These are phyloP conservation scores for Calonectria honghensis DNA, from an alignment of 2,329 filamentous ascomycete genomes.

Conservation along the genomic window DNA sequence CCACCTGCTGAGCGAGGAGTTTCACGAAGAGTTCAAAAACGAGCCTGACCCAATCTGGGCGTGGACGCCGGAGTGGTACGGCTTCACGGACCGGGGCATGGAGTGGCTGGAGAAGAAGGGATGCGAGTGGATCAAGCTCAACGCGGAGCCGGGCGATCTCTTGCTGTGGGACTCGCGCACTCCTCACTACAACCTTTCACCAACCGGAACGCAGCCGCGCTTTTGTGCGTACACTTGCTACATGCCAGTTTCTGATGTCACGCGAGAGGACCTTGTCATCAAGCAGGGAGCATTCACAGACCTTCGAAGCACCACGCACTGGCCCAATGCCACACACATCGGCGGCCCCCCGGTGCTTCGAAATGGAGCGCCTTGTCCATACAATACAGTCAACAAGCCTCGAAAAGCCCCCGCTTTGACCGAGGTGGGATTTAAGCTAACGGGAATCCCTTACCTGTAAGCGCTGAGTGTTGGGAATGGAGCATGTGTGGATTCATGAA, in stretches of 20 bases:
- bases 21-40: slow-evolving; percentile 56
- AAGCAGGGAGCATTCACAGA: slow-evolving; percentile 64
- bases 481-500: too few relatives aligned
- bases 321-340: slow-evolving; percentile 56
- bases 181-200: slow-evolving; percentile 63
- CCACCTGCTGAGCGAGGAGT: slow-evolving; percentile 51
- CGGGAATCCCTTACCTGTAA: slow-evolving; percentile 29
- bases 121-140: slow-evolving; percentile 58
- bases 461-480: too few relatives aligned
- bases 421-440: slow-evolving; percentile 8
- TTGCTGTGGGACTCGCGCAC: slow-evolving; percentile 62
- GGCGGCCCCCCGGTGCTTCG: slow-evolving; percentile 16
- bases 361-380: slow-evolving; percentile 27
- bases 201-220: slow-evolving; percentile 59
- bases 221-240: slow-evolving; percentile 56
- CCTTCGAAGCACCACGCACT: slow-evolving; percentile 62
- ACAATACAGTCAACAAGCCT: slow-evolving; percentile 21
- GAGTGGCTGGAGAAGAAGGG: slow-evolving; percentile 58
- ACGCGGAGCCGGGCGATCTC: slow-evolving; percentile 63
- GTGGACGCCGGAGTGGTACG: slow-evolving; percentile 55
- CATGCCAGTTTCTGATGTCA: slow-evolving; percentile 30
- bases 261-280: slow-evolving; percentile 58
- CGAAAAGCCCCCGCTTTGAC: background rate
- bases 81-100: slow-evolving; percentile 59
- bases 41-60: slow-evolving; percentile 58